Conservation (phyloP, 768 basidiomycete genomes). For the Amanita rubescens region DNA sequence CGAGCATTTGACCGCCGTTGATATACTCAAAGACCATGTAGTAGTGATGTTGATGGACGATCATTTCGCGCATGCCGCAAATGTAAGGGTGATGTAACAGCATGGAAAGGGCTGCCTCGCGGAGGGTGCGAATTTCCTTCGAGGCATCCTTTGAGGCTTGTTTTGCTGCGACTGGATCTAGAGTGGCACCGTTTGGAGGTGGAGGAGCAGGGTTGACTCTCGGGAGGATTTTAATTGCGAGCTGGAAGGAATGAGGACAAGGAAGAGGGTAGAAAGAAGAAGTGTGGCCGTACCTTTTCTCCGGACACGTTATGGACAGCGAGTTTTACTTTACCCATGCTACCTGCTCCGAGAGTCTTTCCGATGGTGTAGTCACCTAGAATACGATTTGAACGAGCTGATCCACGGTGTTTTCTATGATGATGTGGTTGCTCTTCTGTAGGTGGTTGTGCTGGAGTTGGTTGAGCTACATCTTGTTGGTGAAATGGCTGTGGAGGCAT, state of each 20-base stretch:
- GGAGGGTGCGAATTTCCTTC: conserved; percentile 93
- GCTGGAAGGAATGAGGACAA: conserved; percentile 34
- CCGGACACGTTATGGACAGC: conserved; percentile 83
- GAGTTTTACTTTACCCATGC: conserved; percentile 99
- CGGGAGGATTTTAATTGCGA: conserved; percentile 98
- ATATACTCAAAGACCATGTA: conserved; percentile 99
- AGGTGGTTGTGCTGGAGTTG: conserved; percentile 24
- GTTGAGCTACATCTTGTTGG: conserved; percentile 21
- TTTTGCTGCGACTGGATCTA: conserved; percentile 58
- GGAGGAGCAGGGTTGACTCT: conserved; percentile 64
- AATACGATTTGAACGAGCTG: conserved; percentile 44
- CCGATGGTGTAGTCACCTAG: conserved; percentile 94
- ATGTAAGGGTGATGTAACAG: conserved; percentile 98
- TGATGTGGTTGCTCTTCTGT: conserved; percentile 21
- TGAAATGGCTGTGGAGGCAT: conserved; percentile 62
- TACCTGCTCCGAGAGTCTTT: conserved; percentile 95
- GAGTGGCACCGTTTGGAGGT: conserved; percentile 34
- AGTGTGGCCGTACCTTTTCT: conserved; percentile 70
- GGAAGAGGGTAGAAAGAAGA: conserved; percentile 8
- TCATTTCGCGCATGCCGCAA: conserved; percentile 99
- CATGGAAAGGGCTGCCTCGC: conserved; percentile 92
- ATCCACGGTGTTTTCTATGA: conserved; percentile 24
- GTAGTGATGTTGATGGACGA: conserved; percentile 95
- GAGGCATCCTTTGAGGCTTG: conserved; percentile 85
- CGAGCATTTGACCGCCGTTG: conserved; percentile 98